These are phyloP conservation scores for Fusarium sororula DNA, from an alignment of 2,329 filamentous ascomycete genomes.

Conservation along the genomic window DNA sequence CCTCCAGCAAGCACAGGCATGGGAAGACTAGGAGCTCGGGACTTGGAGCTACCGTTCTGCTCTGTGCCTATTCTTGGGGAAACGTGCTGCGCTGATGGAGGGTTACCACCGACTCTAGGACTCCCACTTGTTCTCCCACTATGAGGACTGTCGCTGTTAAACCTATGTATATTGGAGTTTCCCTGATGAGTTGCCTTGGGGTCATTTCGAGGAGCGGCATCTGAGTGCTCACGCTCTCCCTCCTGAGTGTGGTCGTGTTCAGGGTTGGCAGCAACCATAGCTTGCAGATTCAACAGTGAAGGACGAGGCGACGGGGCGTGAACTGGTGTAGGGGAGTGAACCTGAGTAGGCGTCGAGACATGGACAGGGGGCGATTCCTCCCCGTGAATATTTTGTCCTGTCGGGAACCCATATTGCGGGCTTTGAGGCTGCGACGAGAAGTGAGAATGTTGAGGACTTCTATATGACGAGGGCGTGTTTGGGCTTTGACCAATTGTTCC, in stretches of 20 bases:
- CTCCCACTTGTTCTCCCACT: constrained; percentile 14
- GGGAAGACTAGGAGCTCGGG: background rate
- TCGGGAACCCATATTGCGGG: constrained; percentile 11
- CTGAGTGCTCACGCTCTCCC: background rate
- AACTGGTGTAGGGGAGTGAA: constrained; percentile 21
- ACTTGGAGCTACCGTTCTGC: constrained; percentile 11
- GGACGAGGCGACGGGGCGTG: constrained; percentile 24
- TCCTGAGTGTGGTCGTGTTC: background rate
- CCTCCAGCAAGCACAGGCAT: constrained; percentile 3
- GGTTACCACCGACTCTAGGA: background rate
- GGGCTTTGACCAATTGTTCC: constrained; percentile 44
- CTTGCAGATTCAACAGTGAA: constrained; percentile 24
- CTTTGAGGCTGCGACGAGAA: constrained; percentile 14
- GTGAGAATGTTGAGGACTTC: constrained; percentile 11
- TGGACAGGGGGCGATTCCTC: constrained; percentile 25
- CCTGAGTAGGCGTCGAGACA: constrained; percentile 20
- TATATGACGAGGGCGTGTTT: constrained; percentile 27
- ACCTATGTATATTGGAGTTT: constrained; percentile 7
- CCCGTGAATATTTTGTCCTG: constrained; percentile 3
- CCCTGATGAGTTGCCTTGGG: background rate
- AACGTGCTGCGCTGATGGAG: constrained; percentile 1
- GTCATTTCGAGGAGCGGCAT: background rate
- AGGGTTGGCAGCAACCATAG: constrained; percentile 5
- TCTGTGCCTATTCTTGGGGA: background rate
- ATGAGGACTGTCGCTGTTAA: constrained; percentile 19